phyloP scores from a whole-genome alignment of 257 asterid genomes.

The Coffea canephora region DNA sequence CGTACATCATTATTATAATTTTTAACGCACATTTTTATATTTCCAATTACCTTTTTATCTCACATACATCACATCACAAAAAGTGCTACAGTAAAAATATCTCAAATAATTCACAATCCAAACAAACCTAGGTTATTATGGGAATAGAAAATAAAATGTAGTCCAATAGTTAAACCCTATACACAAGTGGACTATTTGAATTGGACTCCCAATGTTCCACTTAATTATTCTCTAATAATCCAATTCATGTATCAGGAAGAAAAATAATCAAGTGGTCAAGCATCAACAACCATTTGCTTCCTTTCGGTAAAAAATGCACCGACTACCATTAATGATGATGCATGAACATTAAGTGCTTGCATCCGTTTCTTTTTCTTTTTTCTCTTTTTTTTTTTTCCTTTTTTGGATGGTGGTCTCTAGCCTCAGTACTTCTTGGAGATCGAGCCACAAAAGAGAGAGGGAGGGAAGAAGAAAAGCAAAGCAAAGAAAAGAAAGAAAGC shows the following conservation, averaged over 20 bases:
- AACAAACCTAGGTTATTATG: no score
- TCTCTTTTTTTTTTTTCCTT: background rate
- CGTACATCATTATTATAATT: no score
- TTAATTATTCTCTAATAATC: background rate
- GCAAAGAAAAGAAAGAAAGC: slow-evolving; percentile 47
- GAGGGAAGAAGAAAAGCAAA: slow-evolving; percentile 14
- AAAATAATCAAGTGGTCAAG: background rate
- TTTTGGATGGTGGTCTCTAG: slow-evolving; percentile 12
- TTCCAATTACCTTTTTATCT: no score
- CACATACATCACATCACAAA: no score
- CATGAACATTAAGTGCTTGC: background rate
- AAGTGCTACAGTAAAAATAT: no score
- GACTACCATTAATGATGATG: background rate
- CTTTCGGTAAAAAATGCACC: background rate
- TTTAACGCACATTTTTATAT: no score
- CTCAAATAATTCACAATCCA: no score
- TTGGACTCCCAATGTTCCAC: background rate
- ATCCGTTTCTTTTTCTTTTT: slow-evolving; percentile 10
- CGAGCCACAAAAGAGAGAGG: slow-evolving; percentile 39
- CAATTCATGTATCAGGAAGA: background rate
- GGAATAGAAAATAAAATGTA: background rate
- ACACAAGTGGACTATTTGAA: background rate
- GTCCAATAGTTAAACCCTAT: background rate
- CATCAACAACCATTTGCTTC: background rate
- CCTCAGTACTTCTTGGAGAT: slow-evolving; percentile 33